phyloP scores from a whole-genome alignment of 2,329 filamentous ascomycete species.

The Neonectria neomacrospora region DNA sequence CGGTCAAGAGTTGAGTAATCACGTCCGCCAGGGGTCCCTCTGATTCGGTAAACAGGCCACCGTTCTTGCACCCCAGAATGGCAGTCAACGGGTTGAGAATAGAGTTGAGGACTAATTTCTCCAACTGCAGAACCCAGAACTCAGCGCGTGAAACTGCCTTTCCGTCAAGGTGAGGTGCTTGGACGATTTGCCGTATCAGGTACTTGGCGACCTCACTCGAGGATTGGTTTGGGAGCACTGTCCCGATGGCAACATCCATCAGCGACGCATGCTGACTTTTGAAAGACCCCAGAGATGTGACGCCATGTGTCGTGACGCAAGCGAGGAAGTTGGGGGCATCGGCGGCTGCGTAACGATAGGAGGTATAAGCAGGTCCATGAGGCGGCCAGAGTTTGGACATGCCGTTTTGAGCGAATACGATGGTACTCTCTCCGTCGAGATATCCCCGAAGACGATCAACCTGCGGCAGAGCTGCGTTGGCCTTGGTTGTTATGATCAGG shows the following conservation, averaged over 20 bases:
- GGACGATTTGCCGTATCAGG: slow-evolving; percentile 55
- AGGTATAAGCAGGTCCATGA: slow-evolving; percentile 56
- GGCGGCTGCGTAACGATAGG: slow-evolving; percentile 51
- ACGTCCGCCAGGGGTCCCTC: slow-evolving; percentile 62
- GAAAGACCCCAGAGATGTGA: slow-evolving; percentile 63
- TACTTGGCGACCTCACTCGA: slow-evolving; percentile 44
- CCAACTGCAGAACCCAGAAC: slow-evolving; percentile 75
- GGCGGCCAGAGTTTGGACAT: slow-evolving; percentile 76
- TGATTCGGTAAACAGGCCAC: slow-evolving; percentile 74
- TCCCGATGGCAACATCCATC: slow-evolving; percentile 60
- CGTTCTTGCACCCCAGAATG: slow-evolving; percentile 80
- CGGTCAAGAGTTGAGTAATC: slow-evolving; percentile 76
- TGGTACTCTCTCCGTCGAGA: slow-evolving; percentile 71
- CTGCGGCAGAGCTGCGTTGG: slow-evolving; percentile 73
- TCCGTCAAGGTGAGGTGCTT: slow-evolving; percentile 57
- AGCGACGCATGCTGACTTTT: slow-evolving; percentile 63
- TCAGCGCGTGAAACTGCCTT: slow-evolving; percentile 54
- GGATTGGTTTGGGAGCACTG: slow-evolving; percentile 51
- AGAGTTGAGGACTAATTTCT: slow-evolving; percentile 85
- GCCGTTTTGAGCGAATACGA: slow-evolving; percentile 90
- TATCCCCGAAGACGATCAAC: slow-evolving; percentile 69
- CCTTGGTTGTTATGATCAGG: slow-evolving; percentile 83
- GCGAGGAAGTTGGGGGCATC: slow-evolving; percentile 75
- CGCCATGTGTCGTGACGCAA: slow-evolving; percentile 70
- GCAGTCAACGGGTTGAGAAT: slow-evolving; percentile 89